Evolutionary conservation across 106 monocot species (phyloP), one percentile per base, ranked within the genome.

Genomic region (Alisma plantagoaquatica): DNA sequence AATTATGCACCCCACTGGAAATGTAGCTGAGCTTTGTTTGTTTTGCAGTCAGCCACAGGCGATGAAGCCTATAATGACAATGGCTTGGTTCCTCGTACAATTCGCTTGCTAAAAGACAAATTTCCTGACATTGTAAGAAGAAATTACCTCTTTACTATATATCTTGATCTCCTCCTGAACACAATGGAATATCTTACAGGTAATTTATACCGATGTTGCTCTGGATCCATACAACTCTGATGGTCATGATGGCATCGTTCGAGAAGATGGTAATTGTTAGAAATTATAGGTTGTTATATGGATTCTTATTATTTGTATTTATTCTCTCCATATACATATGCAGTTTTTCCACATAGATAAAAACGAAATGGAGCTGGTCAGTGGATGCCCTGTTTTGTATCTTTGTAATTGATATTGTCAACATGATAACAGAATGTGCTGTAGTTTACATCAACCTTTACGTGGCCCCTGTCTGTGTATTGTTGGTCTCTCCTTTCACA

Each of bases 41-140:
- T n/a, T n/a, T 74, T 2, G 42, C 54, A 98, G 96, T 71, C 96
- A 24, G 65, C 70, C 28, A 72, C 96, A 29, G 96, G 96, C 65
- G 96, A 98, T 69, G 96, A 98, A 72, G 89, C 96, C 29, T 98
- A 63, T 42, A 98, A 98, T 54, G 96, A 98, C 59, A 98, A 98
- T 70, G 96, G 96, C 54, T 56, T 98, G 33, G 79, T 98, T 14
- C 96, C 96, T 56, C 75, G 96, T 42, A 25, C 96, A 18, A 89
- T 98, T 54, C 78, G 96, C 31, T 49, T 89, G 42, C 76, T 98
- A 27, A 98, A 98, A 74, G 96, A 98, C 52, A 98, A 89, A 54
- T 89, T 53, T 53, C 89, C 89, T 58, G 85, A 98, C 57, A 84
- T 98, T 70, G 96, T 98, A 28, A 67, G 83, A 48, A 18, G 56